Evolutionary conservation across 2,329 filamentous ascomycete genomes (phyloP), one percentile per base, ranked within the genome.

Genomic region (Rosellinia necatrix): DNA sequence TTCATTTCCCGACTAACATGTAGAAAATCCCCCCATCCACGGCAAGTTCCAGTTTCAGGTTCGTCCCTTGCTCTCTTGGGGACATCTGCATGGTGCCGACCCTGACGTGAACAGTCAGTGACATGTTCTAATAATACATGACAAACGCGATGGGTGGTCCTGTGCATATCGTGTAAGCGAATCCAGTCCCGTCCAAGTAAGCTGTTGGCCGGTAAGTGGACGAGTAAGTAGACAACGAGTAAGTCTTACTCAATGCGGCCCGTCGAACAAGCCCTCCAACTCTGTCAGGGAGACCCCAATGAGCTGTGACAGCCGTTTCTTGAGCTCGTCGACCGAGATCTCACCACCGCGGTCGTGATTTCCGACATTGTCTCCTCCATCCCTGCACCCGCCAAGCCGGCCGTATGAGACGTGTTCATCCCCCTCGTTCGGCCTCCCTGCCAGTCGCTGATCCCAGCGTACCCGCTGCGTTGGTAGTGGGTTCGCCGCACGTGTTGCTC

Each of bases 301-400:
- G 21, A 71, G 62, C 27, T 56, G 56, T 8, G 68, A 70, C 10
- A 71, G 57, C 29, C 69, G 56, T 44, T 59, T 65, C 49, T 68
- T 64, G n/a, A 71, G 60, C 54, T 71, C 69, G 19, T 71, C 69
- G 2, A 71, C 53, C 17, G 66, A 69, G 46, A 69, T 68, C 59
- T 71, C 69, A 19, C 56, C 69, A 19, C 56, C 32, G 19, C 48
- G 54, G 21, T 60, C 61, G 19, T 60, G 56, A 38, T 56, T 58
- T 10, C 24, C 43, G 13, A 29, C 8, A 30, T 21, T 21, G 17
- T 27, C 21, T 10, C n/a, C 24, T 8, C 24, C 12, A 21, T 52
- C 50, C 12, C 19, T 53, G 34, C 24, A 52, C 12, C 15, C 52
- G 38, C 34, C 53, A 27, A 34, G 48, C 17, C 34, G 49, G 51